These are phyloP conservation scores for Chlorella sp. DNA, from an alignment of 139 green algal genomes.

Conservation along the genomic window DNA sequence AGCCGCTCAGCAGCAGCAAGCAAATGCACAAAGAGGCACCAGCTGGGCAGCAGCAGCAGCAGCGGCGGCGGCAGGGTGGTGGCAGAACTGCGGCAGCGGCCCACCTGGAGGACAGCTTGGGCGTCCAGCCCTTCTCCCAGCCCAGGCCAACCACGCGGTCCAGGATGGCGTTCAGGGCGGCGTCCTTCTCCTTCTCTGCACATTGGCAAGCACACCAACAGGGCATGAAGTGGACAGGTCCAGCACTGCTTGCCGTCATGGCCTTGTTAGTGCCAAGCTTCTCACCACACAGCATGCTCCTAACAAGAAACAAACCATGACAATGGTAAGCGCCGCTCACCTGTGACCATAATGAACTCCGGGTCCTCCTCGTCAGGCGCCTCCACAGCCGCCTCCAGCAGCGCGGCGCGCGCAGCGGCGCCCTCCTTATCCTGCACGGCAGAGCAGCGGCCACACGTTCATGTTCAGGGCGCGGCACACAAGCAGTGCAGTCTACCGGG, in stretches of 20 bases:
- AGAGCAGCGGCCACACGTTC: no score
- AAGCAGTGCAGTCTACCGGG: no score
- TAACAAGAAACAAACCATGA: no score
- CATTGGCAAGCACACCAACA: no score
- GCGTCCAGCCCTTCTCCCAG: constrained; percentile 40
- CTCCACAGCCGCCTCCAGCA: neutral
- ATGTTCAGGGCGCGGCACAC: no score
- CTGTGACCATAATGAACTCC: constrained; percentile 35
- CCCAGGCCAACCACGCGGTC: constrained; percentile 70
- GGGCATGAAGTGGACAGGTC: no score
- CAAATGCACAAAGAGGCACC: no score
- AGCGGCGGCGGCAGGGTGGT: neutral
- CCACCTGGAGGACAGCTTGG: constrained; percentile 7
- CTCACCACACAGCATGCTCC: no score
- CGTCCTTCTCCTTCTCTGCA: constrained; percentile 69
- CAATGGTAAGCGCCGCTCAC: neutral
- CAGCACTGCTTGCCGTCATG: no score
- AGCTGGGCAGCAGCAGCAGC: neutral
- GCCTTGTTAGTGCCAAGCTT: no score
- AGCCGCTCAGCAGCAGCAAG: no score
- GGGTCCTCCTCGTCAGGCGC: constrained; percentile 26
- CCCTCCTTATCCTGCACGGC: constrained; percentile 32
- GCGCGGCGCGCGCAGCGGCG: neutral
- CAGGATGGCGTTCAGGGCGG: constrained; percentile 71
- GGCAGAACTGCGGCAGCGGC: no score